phyloP scores from a whole-genome alignment of 305 asterid species.

The Fraxinus latifolia region DNA sequence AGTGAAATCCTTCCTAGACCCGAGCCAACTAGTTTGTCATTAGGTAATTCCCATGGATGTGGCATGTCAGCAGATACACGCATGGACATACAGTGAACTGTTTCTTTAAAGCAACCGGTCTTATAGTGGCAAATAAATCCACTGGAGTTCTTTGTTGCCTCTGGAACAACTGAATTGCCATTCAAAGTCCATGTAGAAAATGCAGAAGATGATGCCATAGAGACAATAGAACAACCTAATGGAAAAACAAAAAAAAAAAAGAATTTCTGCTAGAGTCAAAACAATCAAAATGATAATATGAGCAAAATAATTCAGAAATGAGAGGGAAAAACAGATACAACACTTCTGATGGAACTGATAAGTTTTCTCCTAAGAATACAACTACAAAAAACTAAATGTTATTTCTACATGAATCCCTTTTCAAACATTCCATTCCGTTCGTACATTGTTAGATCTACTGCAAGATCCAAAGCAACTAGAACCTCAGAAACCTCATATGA shows the following conservation, averaged over 20 bases:
- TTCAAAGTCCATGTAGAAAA: slow-evolving; percentile 33
- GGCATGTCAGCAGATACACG: slow-evolving; percentile 21
- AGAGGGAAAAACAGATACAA: background rate
- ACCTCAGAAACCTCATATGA: background rate
- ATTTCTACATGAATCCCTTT: background rate
- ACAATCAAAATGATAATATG: background rate
- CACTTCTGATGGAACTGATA: background rate
- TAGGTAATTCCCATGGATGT: background rate
- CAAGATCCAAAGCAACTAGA: background rate
- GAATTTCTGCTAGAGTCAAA: background rate
- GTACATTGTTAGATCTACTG: background rate
- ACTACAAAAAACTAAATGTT: background rate
- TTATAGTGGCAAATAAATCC: slow-evolving; percentile 24
- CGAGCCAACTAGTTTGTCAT: slow-evolving; percentile 23
- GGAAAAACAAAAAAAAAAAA: background rate
- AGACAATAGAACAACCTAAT: slow-evolving; percentile 16
- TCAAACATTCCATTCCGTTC: background rate
- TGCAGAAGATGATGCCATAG: slow-evolving; percentile 44
- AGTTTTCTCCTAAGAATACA: background rate
- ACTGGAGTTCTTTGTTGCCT: slow-evolving; percentile 20
- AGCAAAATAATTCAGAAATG: background rate
- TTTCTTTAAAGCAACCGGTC: slow-evolving; percentile 19
- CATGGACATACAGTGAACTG: slow-evolving; percentile 15
- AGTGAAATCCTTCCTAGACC: slow-evolving; percentile 17
- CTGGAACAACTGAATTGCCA: slow-evolving; percentile 27